Percentiles rank a stretch among this genome's conserved stretches.
phyloP scores from a whole-genome alignment of 2,329 filamentous ascomycete species.

The Acrodontium crateriforme region DNA sequence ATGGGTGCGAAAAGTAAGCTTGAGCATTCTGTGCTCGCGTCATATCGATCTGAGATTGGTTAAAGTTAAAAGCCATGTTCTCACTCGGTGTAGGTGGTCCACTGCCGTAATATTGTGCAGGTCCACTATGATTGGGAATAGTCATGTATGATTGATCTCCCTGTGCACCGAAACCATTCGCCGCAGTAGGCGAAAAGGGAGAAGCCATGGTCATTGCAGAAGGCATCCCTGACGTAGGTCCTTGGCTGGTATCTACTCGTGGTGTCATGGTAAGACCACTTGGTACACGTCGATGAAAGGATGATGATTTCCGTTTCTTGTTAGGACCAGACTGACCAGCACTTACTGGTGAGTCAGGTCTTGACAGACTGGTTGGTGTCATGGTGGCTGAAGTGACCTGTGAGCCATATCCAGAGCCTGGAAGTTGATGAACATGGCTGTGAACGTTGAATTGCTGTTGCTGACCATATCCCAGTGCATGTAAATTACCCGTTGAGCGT shows the following conservation, averaged over 20 bases:
- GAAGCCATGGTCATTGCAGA: slow-evolving; percentile 14
- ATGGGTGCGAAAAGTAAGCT: slow-evolving; percentile 20
- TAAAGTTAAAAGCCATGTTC: slow-evolving; percentile 12
- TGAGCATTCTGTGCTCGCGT: slow-evolving; percentile 12
- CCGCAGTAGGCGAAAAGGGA: slow-evolving; percentile 29
- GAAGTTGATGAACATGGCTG: slow-evolving; percentile 22
- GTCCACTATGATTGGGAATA: slow-evolving; percentile 16
- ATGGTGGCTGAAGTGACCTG: slow-evolving; percentile 33
- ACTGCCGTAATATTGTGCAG: slow-evolving; percentile 17
- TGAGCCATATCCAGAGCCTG: slow-evolving; percentile 17
- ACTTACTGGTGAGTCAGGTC: slow-evolving; percentile 55
- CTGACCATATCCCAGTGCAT: slow-evolving; percentile 33
- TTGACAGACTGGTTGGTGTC: slow-evolving; percentile 51
- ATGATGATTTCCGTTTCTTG: slow-evolving; percentile 62
- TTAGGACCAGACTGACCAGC: slow-evolving; percentile 47
- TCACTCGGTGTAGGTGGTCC: slow-evolving; percentile 20
- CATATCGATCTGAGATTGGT: slow-evolving; percentile 12
- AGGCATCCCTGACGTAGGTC: slow-evolving; percentile 15
- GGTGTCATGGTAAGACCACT: slow-evolving; percentile 65
- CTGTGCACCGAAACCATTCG: slow-evolving; percentile 16
- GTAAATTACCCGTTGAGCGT: slow-evolving; percentile 50
- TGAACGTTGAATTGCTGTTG: slow-evolving; percentile 18
- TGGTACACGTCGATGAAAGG: slow-evolving; percentile 46
- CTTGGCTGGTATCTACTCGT: slow-evolving; percentile 47
- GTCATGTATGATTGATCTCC: slow-evolving; percentile 20